phyloP scores from a whole-genome alignment of 2,329 filamentous ascomycete genomes.

The Colletotrichum incanum region DNA sequence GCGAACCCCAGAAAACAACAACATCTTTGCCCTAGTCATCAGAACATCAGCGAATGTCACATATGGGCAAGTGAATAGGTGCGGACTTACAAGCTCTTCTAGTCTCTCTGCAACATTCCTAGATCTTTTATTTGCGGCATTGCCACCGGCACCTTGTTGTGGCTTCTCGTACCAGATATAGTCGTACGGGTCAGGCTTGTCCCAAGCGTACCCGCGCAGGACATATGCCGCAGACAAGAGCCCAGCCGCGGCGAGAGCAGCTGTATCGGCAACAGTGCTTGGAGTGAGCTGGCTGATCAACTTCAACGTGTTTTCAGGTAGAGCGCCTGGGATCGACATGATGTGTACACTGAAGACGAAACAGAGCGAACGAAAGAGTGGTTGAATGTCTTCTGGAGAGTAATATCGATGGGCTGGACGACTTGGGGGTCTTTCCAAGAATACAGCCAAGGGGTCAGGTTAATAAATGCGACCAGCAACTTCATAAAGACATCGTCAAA shows the following conservation, averaged over 20 bases:
- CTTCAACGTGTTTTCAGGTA: conserved; percentile 36
- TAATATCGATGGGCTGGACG: not conserved
- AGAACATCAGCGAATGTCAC: not conserved
- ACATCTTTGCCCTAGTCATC: conserved; percentile 27
- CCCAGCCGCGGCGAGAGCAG: conserved; percentile 47
- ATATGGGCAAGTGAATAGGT: too few relatives aligned
- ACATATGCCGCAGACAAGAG: conserved; percentile 54
- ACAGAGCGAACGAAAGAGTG: too few relatives aligned
- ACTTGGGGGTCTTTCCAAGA: not conserved
- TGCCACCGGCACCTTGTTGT: conserved; percentile 50
- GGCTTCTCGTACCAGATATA: conserved; percentile 66
- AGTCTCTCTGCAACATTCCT: conserved; percentile 60
- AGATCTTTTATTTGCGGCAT: conserved; percentile 53
- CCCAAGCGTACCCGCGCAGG: conserved; percentile 61
- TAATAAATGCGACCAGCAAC: conserved; percentile 16
- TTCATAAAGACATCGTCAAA: not conserved
- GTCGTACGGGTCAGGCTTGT: conserved; percentile 64
- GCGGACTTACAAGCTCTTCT: conserved; percentile 48
- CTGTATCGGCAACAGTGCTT: conserved; percentile 46
- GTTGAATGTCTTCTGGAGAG: not conserved
- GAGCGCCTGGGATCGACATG: conserved; percentile 29
- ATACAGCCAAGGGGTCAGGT: not conserved
- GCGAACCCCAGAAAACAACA: conserved; percentile 64
- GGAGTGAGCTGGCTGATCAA: conserved; percentile 44
- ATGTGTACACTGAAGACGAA: not conserved